Percentiles rank a stretch among this genome's conserved stretches.
phyloP scores from a whole-genome alignment of 1,284 basidiomycete genomes.

The Trametes hirsuta region DNA sequence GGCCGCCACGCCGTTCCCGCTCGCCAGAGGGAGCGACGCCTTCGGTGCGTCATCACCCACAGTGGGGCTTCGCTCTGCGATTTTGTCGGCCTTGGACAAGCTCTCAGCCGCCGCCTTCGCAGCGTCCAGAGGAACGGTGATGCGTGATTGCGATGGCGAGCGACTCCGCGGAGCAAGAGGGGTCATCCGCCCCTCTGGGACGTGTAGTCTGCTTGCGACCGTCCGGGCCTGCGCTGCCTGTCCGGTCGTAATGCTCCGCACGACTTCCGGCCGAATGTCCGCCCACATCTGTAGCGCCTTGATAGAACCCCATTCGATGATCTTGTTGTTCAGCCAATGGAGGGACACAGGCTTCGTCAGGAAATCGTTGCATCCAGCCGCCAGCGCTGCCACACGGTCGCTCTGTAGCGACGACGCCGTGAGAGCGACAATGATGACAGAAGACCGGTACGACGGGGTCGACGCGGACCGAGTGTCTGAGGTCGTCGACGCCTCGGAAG shows the following conservation, averaged over 20 bases:
- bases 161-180: conserved; percentile 39
- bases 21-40: neutral
- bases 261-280: conserved; percentile 68
- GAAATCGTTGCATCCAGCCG: conserved; percentile 99
- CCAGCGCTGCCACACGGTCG: conserved; percentile 94
- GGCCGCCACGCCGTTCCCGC: neutral
- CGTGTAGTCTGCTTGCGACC: conserved; percentile 69
- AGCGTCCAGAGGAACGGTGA: conserved; percentile 21
- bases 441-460: conserved; percentile 71
- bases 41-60: conserved; percentile 3
- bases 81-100: conserved; percentile 18
- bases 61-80: neutral
- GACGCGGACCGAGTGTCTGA: conserved; percentile 43
- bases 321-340: conserved; percentile 97
- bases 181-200: conserved; percentile 57
- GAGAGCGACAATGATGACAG: conserved; percentile 98
- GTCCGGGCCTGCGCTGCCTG: conserved; percentile 66
- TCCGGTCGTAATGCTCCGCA: conserved; percentile 53
- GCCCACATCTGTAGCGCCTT: conserved; percentile 90
- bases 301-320: conserved; percentile 97
- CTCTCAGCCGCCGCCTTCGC: conserved; percentile 21
- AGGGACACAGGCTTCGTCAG: conserved; percentile 96
- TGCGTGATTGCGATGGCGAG: conserved; percentile 32
- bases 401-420: conserved; percentile 93
- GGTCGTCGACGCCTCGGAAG: conserved; percentile 48